Evolutionary conservation across 768 basidiomycete genomes (phyloP), one percentile per base, ranked within the genome.

Genomic region (Cyclocybe aegerita): DNA sequence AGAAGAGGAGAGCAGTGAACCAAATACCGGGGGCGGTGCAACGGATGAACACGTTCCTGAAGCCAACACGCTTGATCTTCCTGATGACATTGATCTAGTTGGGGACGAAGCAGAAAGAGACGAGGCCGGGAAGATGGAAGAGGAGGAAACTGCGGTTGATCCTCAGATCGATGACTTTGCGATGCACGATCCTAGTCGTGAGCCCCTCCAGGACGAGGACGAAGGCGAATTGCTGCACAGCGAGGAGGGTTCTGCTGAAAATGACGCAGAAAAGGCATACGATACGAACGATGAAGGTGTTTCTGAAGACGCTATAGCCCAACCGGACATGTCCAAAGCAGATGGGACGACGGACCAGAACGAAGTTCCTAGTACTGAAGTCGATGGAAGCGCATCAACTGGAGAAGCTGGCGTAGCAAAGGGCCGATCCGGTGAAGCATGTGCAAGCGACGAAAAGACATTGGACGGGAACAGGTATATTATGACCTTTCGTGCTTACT

Each of bases 31-130:
- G 40, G 89, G 85, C 9, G 80, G 81, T 7, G 82, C 87, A 9
- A 77, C 93, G 69, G 86, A 95, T 49, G 82, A 93, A 14, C 75
- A 83, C 52, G 68, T 93, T 39, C 85, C 79, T 16, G 90, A 97
- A 53, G 86, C 86, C 2, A 78, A 96, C 45, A 85, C 83, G 4
- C 78, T 98, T 39, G 89, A 98, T 60, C 77, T 98, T 8, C 96
- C 96, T 0, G 95, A 98, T 32, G 85, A 93, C 54, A 75, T 96
- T 69, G 73, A 92, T 46, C 65, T 95, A 9, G 79, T 70, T 33
- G 71, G 65, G 44, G 72, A 74, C 29, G 73, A 72, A 4, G 60
- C 65, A 42, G 68, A 71, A 30, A 52, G 53, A 31, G 65, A 65
- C 30, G 65, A 66, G 7, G 64, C 66, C 23, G 5, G 4, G 60